Evolutionary conservation across 306 rosid genomes (phyloP), one percentile per base, ranked within the genome.

Genomic region (Dicorynia guianensis): DNA sequence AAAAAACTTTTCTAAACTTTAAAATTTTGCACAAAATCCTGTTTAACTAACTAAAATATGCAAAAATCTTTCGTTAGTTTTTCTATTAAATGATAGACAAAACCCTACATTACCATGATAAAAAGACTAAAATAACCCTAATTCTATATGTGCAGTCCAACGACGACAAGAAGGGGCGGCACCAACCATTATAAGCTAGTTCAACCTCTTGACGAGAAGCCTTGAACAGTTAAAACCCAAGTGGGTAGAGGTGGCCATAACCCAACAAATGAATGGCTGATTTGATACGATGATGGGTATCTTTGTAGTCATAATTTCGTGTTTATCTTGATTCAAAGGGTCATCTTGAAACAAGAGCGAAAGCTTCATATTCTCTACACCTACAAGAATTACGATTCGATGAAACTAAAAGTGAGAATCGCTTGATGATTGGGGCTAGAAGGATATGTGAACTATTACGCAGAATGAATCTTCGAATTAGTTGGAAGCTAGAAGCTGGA

Each of bases 341-440:
- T 88, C 85, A 3, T 86, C 90, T 8, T 61, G 82, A 58, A 88
- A 87, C 71, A 78, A 86, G 52, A 94, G 81, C 50, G 95, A 91
- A 33, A 91, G 85, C 85, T 91, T 91, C 95, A 91, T 91, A 0
- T 5, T 76, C 5, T 52, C 13, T 34, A 8, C 39, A 46, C 9
- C 49, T 17, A 15, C 4, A 36, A 5, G 7, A 19, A 4, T 63
- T 19, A 6, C 0, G 10, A 8, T 11, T 11, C 35, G 33, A 0
- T 65, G 67, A 11, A 20, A 14, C 42, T 17, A 38, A 7, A 58
- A 43, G 42, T 35, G 25, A 14, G 14, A 4, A 46, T 48, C 19
- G 13, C 36, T 19, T 12, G 20, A 7, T 39, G n/a, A 49, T 18
- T 63, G 39, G 47, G 56, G 34, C 19, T 34, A 8, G 67, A 50